Conservation (phyloP, 768 basidiomycete genomes). For the Phaffia australis region DNA sequence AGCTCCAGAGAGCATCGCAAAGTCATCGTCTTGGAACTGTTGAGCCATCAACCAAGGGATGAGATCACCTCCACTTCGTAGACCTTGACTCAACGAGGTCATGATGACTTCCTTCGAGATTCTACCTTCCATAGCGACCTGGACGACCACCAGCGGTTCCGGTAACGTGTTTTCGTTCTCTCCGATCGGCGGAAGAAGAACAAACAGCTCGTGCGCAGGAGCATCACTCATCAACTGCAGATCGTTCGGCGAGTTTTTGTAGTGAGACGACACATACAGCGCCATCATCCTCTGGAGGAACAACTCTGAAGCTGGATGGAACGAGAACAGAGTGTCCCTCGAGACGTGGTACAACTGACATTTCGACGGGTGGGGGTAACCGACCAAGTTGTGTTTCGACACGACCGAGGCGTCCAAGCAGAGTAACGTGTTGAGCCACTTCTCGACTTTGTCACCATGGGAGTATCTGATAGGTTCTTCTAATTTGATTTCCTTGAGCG, state of each 20-base stretch:
- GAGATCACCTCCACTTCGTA: conserved; percentile 85
- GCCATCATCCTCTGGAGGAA: conserved; percentile 99
- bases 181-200: conserved; percentile 81
- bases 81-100: conserved; percentile 71
- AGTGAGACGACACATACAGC: conserved; percentile 91
- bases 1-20: conserved; percentile 81
- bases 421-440: conserved; percentile 80
- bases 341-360: conserved; percentile 95
- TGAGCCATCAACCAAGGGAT: conserved; percentile 94
- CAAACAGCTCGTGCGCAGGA: conserved; percentile 92
- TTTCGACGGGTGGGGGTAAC: conserved; percentile 85
- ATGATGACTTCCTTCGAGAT: conserved; percentile 75
- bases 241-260: conserved; percentile 99
- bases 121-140: conserved; percentile 84
- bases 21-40: conserved; percentile 91
- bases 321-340: conserved; percentile 91
- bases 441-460: conserved; percentile 75
- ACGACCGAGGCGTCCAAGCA: conserved; percentile 77
- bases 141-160: conserved; percentile 82
- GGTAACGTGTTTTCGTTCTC: conserved; percentile 76
- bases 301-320: conserved; percentile 90
- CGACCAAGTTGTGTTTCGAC: conserved; percentile 40
- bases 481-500: conserved; percentile 84
- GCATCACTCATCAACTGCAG: conserved; percentile 95
- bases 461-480: conserved; percentile 90